Percentiles rank a stretch among this genome's conserved stretches.
These are phyloP conservation scores for Carex scoparia DNA, from an alignment of 176 grass and related monocot genomes.

Conservation along the genomic window DNA sequence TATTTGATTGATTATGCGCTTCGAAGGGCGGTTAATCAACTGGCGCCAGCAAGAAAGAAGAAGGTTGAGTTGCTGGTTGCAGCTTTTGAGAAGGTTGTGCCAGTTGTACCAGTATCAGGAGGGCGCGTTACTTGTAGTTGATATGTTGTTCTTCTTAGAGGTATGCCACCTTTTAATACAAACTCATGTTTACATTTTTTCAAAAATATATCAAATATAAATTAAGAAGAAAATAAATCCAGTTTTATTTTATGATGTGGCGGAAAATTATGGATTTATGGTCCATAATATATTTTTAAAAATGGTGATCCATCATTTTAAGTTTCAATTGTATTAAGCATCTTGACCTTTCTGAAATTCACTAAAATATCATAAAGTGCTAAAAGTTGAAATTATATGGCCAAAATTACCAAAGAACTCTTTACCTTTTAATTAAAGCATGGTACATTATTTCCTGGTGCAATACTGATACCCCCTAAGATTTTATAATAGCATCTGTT, in stretches of 20 bases:
- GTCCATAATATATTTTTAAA: not conserved
- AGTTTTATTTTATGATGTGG: not conserved
- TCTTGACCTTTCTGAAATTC: not conserved
- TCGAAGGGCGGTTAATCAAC: slow-evolving; percentile 49
- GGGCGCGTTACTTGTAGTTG: slow-evolving; percentile 5
- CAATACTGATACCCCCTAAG: not conserved
- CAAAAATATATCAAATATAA: not conserved
- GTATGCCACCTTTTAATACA: slow-evolving; percentile 4
- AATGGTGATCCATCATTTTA: not conserved
- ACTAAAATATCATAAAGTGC: not conserved
- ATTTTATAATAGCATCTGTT: not conserved
- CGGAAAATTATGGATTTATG: too few species aligned
- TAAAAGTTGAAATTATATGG: not conserved
- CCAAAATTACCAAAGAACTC: not conserved
- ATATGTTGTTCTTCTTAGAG: slow-evolving; percentile 13
- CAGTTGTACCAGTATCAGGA: slow-evolving; percentile 24
- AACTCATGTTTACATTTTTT: not conserved
- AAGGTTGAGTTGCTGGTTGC: slow-evolving; percentile 81
- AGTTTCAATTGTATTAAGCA: not conserved
- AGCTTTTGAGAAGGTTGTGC: slow-evolving; percentile 75
- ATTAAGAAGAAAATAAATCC: not conserved
- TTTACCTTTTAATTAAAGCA: not conserved
- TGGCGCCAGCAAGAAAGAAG: slow-evolving; percentile 53
- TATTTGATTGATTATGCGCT: slow-evolving; percentile 92
- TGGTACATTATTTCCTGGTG: not conserved